Conservation (phyloP, 768 basidiomycete species). For the Neoboletus magnificus region DNA sequence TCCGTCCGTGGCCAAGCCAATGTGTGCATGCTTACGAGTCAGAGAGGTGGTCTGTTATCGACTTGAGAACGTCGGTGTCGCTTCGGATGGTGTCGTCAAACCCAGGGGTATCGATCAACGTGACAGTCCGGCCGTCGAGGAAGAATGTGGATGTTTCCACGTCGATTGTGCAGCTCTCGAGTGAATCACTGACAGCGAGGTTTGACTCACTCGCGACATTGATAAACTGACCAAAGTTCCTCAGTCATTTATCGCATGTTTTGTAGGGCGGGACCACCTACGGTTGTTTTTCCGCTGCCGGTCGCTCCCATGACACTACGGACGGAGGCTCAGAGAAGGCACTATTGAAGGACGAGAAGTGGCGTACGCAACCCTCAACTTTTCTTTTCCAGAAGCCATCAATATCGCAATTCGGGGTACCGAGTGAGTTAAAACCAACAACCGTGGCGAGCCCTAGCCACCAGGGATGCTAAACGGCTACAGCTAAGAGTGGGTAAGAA, state of each 20-base stretch:
- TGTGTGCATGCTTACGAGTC: slow-evolving; percentile 20
- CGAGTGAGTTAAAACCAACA: neutral
- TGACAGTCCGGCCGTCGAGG: slow-evolving; percentile 41
- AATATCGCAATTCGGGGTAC: neutral
- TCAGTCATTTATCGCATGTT: neutral
- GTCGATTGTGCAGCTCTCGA: slow-evolving; percentile 25
- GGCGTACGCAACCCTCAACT: slow-evolving; percentile 21
- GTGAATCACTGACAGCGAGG: slow-evolving; percentile 22
- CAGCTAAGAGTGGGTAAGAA: neutral
- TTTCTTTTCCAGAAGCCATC: slow-evolving; percentile 12
- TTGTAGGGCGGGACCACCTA: slow-evolving; percentile 1
- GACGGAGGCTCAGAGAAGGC: slow-evolving; percentile 1
- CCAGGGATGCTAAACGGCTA: neutral
- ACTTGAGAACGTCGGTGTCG: slow-evolving; percentile 44
- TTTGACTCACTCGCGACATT: slow-evolving; percentile 19
- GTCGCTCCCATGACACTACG: slow-evolving; percentile 24
- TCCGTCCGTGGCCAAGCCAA: neutral
- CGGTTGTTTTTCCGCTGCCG: slow-evolving; percentile 24
- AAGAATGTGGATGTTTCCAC: slow-evolving; percentile 38
- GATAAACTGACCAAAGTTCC: slow-evolving; percentile 11
- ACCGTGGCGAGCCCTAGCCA: neutral
- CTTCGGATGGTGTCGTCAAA: slow-evolving; percentile 51
- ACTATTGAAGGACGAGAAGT: neutral
- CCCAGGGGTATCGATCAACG: slow-evolving; percentile 57
- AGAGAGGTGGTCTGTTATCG: slow-evolving; percentile 39